Evolutionary conservation across 805 yeast genomes (phyloP).

Genomic region (Priceomyces melissophilus): DNA sequence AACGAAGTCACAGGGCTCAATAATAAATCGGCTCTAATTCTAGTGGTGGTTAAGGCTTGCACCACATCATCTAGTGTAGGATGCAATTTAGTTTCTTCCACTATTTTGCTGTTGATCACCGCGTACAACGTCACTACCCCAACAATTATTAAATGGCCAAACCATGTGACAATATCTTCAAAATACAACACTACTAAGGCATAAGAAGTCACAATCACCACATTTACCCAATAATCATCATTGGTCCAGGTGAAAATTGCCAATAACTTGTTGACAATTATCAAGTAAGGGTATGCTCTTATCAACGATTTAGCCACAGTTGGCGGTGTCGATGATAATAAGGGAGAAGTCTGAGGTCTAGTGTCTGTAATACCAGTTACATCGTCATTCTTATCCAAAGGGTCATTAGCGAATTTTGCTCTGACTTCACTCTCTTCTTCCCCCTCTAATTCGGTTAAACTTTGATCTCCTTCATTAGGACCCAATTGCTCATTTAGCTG

Average conservation of each 20-base stretch:
- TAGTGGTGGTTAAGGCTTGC: constrained; percentile 68
- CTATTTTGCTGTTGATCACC: constrained; percentile 52
- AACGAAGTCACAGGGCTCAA: constrained; percentile 75
- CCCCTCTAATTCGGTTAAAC: constrained; percentile 7
- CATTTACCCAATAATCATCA: constrained; percentile 74
- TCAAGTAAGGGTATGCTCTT: constrained; percentile 79
- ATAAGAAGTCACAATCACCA: constrained; percentile 55
- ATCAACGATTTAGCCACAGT: constrained; percentile 81
- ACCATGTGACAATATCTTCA: constrained; percentile 71
- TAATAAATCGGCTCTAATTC: constrained; percentile 72
- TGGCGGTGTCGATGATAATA: constrained; percentile 86
- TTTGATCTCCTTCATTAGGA: no score
- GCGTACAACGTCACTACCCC: constrained; percentile 59
- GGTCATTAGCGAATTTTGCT: constrained; percentile 22
- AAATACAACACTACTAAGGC: constrained; percentile 67
- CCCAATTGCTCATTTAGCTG: no score
- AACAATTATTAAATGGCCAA: constrained; percentile 76
- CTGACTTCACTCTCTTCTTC: constrained; percentile 18
- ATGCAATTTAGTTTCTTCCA: constrained; percentile 54
- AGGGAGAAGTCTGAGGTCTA: constrained; percentile 65
- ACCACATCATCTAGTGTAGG: constrained; percentile 89
- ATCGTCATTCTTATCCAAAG: constrained; percentile 6
- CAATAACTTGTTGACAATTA: constrained; percentile 64
- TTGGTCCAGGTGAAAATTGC: constrained; percentile 88
- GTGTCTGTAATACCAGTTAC: constrained; percentile 6